Conservation (phyloP, 2,329 filamentous ascomycete species). For the Macrophomina tecta region DNA sequence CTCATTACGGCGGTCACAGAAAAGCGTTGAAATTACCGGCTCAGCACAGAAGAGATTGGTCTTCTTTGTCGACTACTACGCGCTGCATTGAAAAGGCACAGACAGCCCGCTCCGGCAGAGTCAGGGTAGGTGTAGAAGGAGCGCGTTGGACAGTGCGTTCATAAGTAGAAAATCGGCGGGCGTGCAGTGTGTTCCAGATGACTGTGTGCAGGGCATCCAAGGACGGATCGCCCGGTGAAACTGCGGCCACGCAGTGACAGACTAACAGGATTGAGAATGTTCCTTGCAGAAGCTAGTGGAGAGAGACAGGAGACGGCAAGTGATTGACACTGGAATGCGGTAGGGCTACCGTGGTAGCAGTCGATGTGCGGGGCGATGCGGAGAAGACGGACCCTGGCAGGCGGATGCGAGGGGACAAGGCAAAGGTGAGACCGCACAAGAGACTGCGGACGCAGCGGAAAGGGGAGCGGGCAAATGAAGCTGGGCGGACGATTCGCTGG, state of each 20-base stretch:
- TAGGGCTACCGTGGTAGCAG: slow-evolving; percentile 7
- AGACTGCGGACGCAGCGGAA: not conserved
- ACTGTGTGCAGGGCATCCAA: too few species aligned
- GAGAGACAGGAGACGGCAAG: not conserved
- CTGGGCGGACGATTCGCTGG: not conserved
- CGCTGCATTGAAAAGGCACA: not conserved
- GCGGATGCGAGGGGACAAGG: not conserved
- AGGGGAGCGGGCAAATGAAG: not conserved
- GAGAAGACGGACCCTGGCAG: not conserved
- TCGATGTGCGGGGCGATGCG: slow-evolving; percentile 8
- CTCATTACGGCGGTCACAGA: not conserved
- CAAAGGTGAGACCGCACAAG: not conserved
- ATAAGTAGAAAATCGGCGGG: too few species aligned
- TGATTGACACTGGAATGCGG: slow-evolving; percentile 5
- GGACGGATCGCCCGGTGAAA: not conserved
- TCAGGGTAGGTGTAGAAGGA: too few species aligned
- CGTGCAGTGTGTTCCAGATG: too few species aligned
- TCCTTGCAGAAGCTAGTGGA: not conserved
- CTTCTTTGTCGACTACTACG: not conserved
- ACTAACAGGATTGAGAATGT: not conserved
- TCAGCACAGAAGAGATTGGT: not conserved
- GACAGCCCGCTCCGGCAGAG: too few species aligned
- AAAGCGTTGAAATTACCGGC: not conserved
- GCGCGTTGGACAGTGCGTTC: too few species aligned
- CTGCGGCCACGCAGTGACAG: not conserved